Conservation (phyloP, 306 rosid species). For the Adenanthera pavonina region DNA sequence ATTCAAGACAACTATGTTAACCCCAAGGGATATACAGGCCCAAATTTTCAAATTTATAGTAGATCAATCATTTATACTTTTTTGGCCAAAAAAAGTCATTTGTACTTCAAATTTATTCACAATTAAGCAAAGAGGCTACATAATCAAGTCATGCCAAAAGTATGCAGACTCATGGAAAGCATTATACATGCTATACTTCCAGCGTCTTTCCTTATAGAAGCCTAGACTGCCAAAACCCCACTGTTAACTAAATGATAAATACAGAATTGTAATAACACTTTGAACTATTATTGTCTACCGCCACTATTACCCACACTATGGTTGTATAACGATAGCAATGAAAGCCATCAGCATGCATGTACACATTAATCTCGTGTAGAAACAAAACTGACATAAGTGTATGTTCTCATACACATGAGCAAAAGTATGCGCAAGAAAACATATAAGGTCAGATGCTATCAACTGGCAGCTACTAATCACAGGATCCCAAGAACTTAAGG, state of each 20-base stretch:
- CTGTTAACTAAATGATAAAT: background rate
- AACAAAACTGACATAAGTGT: background rate
- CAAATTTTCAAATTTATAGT: background rate
- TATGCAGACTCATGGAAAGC: background rate
- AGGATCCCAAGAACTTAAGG: background rate
- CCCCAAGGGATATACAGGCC: background rate
- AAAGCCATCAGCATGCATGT: background rate
- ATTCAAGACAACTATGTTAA: background rate
- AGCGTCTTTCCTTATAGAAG: background rate
- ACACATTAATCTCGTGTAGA: background rate
- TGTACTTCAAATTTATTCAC: conserved; percentile 8
- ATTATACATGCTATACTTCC: background rate
- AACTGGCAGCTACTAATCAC: background rate
- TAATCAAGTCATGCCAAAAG: background rate
- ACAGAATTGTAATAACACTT: background rate
- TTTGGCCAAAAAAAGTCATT: background rate
- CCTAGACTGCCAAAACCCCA: background rate
- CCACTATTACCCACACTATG: background rate
- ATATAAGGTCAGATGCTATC: conserved; percentile 6
- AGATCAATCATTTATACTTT: conserved; percentile 10
- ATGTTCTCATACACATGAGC: background rate
- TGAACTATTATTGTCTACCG: background rate
- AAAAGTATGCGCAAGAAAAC: background rate
- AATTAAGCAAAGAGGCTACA: background rate
- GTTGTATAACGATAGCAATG: conserved; percentile 9